phyloP scores from a whole-genome alignment of 148 eudicot genomes.

The Cornus florida region DNA sequence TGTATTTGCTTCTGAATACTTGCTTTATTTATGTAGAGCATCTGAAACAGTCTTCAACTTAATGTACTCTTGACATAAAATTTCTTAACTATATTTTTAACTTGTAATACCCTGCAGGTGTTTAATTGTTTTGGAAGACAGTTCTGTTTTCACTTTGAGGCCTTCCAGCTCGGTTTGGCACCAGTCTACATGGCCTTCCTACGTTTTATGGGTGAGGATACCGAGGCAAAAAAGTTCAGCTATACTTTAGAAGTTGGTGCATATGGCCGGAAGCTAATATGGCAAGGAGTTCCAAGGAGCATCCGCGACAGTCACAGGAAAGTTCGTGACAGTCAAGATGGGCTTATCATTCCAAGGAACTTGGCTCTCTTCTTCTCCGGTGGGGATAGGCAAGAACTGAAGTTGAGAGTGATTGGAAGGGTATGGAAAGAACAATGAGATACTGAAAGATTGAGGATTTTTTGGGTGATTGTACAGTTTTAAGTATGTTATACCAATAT shows the following conservation, averaged over 20 bases:
- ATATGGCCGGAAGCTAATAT: conserved; percentile 41
- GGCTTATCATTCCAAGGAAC: conserved; percentile 52
- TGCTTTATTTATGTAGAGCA: neutral
- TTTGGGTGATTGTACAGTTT: neutral
- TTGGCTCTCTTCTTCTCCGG: conserved; percentile 55
- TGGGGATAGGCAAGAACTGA: conserved; percentile 49
- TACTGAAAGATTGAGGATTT: neutral
- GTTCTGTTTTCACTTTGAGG: conserved; percentile 62
- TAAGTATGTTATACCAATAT: neutral
- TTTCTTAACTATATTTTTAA: neutral
- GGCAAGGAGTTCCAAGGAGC: conserved; percentile 70
- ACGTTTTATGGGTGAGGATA: conserved; percentile 68
- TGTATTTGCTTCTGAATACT: neutral
- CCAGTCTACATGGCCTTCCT: conserved; percentile 62
- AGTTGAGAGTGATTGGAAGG: conserved; percentile 43
- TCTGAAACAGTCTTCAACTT: neutral
- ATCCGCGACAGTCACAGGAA: conserved; percentile 51
- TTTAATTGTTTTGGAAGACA: conserved; percentile 59
- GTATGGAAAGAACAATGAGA: conserved; percentile 44
- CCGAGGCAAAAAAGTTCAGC: conserved; percentile 45
- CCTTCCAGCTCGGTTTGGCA: conserved; percentile 48
- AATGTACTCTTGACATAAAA: neutral
- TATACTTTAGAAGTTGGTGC: conserved; percentile 58
- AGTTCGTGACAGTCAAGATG: conserved; percentile 59
- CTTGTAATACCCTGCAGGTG: conserved; percentile 29